Conservation (phyloP, 2,329 filamentous ascomycete genomes). For the Colletotrichum sp. region DNA sequence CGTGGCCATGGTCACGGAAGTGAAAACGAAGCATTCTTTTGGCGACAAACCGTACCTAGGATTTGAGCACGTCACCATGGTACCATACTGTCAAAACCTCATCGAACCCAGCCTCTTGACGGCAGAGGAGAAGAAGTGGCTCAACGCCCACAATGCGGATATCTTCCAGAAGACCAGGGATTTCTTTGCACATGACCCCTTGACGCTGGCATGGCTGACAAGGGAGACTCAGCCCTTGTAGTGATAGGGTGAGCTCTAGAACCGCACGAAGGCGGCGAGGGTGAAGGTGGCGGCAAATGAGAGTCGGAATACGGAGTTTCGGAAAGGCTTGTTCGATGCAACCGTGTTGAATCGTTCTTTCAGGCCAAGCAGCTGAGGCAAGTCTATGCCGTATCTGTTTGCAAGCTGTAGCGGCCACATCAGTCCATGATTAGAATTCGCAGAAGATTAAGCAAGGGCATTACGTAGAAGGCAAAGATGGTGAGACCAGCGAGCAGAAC, state of each 20-base stretch:
- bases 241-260: constrained; percentile 38
- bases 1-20: constrained; percentile 87
- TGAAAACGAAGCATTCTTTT: constrained; percentile 85
- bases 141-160: constrained; percentile 85
- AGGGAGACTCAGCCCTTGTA: constrained; percentile 77
- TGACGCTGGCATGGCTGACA: constrained; percentile 81
- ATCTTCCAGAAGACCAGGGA: constrained; percentile 81
- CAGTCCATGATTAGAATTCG: background rate
- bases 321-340: background rate
- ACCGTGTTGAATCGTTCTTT: constrained; percentile 33
- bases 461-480: constrained; percentile 68
- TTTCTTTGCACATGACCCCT: constrained; percentile 75
- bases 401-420: constrained; percentile 29
- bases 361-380: constrained; percentile 33
- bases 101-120: constrained; percentile 79
- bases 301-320: constrained; percentile 18
- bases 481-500: constrained; percentile 70
- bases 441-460: background rate
- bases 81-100: constrained; percentile 89
- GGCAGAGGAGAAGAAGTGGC: constrained; percentile 77
- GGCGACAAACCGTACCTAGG: constrained; percentile 93
- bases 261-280: constrained; percentile 57
- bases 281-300: constrained; percentile 78
- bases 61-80: constrained; percentile 98
- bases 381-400: constrained; percentile 36